These are phyloP conservation scores for Sclerotinia glacialis DNA, from an alignment of 2,329 filamentous ascomycete species.

Conservation along the genomic window DNA sequence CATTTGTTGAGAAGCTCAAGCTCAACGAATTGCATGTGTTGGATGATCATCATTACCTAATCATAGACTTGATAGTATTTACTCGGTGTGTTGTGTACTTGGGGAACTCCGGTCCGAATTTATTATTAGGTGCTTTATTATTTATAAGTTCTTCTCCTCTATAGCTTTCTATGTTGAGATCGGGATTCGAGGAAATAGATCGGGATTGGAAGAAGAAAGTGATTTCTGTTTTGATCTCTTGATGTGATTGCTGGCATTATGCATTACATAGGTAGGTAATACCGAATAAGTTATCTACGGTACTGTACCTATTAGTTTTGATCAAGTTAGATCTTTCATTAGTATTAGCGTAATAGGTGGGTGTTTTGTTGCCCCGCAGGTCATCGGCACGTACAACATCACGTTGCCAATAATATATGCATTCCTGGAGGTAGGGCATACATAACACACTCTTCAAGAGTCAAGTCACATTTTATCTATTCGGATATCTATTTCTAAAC, in stretches of 20 bases:
- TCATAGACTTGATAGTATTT: not conserved
- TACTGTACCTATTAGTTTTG: too few relatives aligned
- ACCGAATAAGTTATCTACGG: too few relatives aligned
- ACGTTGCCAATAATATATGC: not conserved
- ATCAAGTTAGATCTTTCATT: too few relatives aligned
- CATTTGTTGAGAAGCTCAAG: constrained; percentile 19
- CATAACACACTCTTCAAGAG: not conserved
- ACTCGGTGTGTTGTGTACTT: not conserved
- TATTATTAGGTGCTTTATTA: not conserved
- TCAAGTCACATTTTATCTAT: not conserved
- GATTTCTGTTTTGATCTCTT: not conserved
- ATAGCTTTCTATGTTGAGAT: too few relatives aligned
- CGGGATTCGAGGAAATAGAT: too few relatives aligned
- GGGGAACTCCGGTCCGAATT: constrained; percentile 7
- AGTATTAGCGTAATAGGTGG: too few relatives aligned
- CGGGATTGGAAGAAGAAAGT: not conserved
- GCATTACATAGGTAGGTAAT: too few relatives aligned
- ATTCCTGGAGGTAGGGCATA: not conserved
- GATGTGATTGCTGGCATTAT: constrained; percentile 3
- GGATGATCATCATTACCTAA: not conserved
- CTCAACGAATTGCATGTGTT: constrained; percentile 22
- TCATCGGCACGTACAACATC: too few relatives aligned
- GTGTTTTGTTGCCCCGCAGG: too few relatives aligned
- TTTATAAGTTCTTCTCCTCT: too few relatives aligned
- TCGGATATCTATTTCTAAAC: not conserved